A percentile compares a stretch with the other conserved stretches of the same genome.
Evolutionary conservation across 306 rosid genomes (phyloP).

Genomic region (Notholithocarpus densiflorus): DNA sequence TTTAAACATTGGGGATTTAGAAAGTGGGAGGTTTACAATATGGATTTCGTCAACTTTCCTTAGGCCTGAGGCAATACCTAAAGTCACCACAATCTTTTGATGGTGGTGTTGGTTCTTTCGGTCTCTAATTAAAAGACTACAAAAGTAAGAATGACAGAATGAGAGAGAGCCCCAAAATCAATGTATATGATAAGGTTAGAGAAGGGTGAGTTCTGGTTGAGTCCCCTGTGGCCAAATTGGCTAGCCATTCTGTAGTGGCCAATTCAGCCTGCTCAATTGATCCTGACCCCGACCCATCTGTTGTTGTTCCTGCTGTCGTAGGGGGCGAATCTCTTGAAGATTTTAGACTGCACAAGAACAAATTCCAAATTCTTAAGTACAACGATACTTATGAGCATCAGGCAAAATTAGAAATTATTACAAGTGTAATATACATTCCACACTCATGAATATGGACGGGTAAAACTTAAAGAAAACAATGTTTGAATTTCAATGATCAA

Average conservation of each 20-base stretch:
- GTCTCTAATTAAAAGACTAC: neutral
- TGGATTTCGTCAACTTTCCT: slow-evolving; percentile 12
- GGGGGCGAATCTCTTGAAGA: slow-evolving; percentile 43
- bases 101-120: neutral
- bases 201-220: slow-evolving; percentile 11
- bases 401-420: too few species aligned
- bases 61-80: neutral
- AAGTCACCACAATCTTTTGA: neutral
- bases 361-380: neutral
- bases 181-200: slow-evolving; percentile 5
- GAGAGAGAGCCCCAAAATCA: slow-evolving; percentile 28
- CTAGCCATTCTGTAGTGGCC: slow-evolving; percentile 50
- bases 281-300: slow-evolving; percentile 1
- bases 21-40: slow-evolving; percentile 26
- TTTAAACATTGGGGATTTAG: neutral
- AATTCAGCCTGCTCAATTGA: slow-evolving; percentile 38
- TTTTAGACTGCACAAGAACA: slow-evolving; percentile 36
- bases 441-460: too few species aligned
- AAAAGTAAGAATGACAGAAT: slow-evolving; percentile 29
- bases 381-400: too few species aligned
- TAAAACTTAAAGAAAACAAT: too few species aligned
- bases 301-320: neutral
- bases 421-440: too few species aligned
- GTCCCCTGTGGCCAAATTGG: slow-evolving; percentile 62
- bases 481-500: too few species aligned